A percentile compares a stretch with the other conserved stretches of the same genome.
These are phyloP conservation scores for Pythium insidiosum DNA, from an alignment of 352 stramenopile genomes.

Conservation along the genomic window DNA sequence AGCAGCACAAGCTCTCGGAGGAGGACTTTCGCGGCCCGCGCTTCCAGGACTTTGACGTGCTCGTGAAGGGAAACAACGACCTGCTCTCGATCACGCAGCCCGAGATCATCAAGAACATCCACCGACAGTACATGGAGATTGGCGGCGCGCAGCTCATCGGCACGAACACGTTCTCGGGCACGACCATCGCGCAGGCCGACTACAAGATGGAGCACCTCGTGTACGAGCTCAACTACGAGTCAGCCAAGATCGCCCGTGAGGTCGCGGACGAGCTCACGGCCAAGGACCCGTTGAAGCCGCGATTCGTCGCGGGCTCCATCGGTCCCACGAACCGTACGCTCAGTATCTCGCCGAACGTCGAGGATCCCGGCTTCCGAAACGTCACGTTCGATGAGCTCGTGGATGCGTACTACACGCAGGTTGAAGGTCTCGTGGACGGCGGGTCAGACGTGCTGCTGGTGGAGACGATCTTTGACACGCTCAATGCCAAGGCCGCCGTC, in stretches of 20 bases:
- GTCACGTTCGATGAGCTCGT: slow-evolving; percentile 97
- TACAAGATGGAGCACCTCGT: slow-evolving; percentile 95
- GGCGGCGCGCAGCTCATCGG: slow-evolving; percentile 92
- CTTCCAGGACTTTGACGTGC: slow-evolving; percentile 88
- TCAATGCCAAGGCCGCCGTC: slow-evolving; percentile 96
- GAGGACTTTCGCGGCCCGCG: slow-evolving; percentile 93
- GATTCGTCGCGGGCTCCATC: slow-evolving; percentile 95
- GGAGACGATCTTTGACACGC: slow-evolving; percentile 97
- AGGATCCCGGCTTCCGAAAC: slow-evolving; percentile 91
- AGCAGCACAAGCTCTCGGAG: slow-evolving; percentile 89
- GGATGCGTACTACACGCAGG: slow-evolving; percentile 93
- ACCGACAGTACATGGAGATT: slow-evolving; percentile 92
- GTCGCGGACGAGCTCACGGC: slow-evolving; percentile 92
- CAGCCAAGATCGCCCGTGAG: slow-evolving; percentile 86
- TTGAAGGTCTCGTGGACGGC: slow-evolving; percentile 93
- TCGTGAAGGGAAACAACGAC: slow-evolving; percentile 98
- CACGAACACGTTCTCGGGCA: slow-evolving; percentile 97
- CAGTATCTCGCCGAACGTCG: slow-evolving; percentile 94
- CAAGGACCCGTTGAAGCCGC: slow-evolving; percentile 86
- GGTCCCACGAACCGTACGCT: slow-evolving; percentile 94
- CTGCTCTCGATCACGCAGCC: slow-evolving; percentile 94
- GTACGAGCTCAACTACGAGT: slow-evolving; percentile 96
- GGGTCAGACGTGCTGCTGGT: slow-evolving; percentile 94
- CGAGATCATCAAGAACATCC: slow-evolving; percentile 93
- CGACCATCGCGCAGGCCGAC: slow-evolving; percentile 94